phyloP scores from a whole-genome alignment of 257 asterid species.

The Dorcoceras hygrometricum region DNA sequence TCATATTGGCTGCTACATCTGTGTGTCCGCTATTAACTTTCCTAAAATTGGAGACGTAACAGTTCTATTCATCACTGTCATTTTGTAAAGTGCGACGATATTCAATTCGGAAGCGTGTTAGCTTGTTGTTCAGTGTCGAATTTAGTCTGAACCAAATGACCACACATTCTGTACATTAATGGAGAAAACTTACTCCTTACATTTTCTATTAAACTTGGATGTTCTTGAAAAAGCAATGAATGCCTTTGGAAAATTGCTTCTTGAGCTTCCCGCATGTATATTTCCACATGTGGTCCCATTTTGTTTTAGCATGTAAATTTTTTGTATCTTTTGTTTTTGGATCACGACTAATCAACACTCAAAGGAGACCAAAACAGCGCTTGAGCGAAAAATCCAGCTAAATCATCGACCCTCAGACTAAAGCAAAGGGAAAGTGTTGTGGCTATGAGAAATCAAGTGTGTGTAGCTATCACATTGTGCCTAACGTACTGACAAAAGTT shows the following conservation, averaged over 20 bases:
- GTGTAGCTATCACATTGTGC: not conserved
- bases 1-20: not conserved
- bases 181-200: not conserved
- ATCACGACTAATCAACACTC: not conserved
- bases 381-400: not conserved
- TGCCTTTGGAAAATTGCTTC: not conserved
- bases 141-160: slow-evolving; percentile 10
- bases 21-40: not conserved
- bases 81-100: not conserved
- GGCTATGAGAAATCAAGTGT: not conserved
- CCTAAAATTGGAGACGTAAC: not conserved
- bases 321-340: not conserved
- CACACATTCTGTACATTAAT: not conserved
- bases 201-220: not conserved
- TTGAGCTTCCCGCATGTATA: not conserved
- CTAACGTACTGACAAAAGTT: not conserved
- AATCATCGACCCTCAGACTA: not conserved
- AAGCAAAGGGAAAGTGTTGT: not conserved
- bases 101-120: not conserved
- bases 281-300: not conserved
- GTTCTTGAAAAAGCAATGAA: slow-evolving; percentile 3
- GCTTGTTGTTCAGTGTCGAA: not conserved
- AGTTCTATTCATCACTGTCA: not conserved
- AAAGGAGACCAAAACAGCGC: not conserved
- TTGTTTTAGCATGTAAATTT: not conserved